These are phyloP conservation scores for Solanum microdontum DNA, from an alignment of 257 asterid species.

Conservation along the genomic window DNA sequence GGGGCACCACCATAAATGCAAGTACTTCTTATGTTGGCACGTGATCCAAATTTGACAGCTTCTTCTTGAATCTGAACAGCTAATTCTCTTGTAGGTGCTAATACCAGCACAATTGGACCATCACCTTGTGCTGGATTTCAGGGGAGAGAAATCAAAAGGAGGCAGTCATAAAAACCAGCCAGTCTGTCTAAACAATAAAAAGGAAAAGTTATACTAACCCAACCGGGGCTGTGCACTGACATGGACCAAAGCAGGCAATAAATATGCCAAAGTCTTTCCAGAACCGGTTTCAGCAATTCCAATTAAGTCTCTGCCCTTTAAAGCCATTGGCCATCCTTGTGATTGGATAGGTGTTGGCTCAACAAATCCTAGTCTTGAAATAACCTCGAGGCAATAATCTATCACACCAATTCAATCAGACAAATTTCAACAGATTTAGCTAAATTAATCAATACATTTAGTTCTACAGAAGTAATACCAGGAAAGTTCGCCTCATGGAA, in stretches of 20 bases:
- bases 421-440: neutral
- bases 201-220: slow-evolving; percentile 28
- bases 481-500: slow-evolving; percentile 82
- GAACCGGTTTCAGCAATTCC: slow-evolving; percentile 99
- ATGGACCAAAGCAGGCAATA: slow-evolving; percentile 83
- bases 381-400: slow-evolving; percentile 78
- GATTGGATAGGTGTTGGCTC: slow-evolving; percentile 92
- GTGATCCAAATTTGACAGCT: slow-evolving; percentile 69
- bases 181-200: neutral
- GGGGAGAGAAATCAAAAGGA: neutral
- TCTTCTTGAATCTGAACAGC: slow-evolving; percentile 91
- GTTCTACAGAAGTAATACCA: slow-evolving; percentile 24
- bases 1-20: slow-evolving; percentile 95
- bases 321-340: slow-evolving; percentile 98
- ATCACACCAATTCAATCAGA: slow-evolving; percentile 18
- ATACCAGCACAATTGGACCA: slow-evolving; percentile 74
- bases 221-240: slow-evolving; percentile 80
- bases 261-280: slow-evolving; percentile 79
- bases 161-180: neutral
- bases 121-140: slow-evolving; percentile 56
- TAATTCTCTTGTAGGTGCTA: slow-evolving; percentile 91
- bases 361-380: slow-evolving; percentile 62
- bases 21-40: slow-evolving; percentile 57
- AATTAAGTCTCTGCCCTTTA: slow-evolving; percentile 78
- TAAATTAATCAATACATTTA: neutral